phyloP scores from a whole-genome alignment of 1,284 basidiomycete species.

The Ganoderma meredithae region DNA sequence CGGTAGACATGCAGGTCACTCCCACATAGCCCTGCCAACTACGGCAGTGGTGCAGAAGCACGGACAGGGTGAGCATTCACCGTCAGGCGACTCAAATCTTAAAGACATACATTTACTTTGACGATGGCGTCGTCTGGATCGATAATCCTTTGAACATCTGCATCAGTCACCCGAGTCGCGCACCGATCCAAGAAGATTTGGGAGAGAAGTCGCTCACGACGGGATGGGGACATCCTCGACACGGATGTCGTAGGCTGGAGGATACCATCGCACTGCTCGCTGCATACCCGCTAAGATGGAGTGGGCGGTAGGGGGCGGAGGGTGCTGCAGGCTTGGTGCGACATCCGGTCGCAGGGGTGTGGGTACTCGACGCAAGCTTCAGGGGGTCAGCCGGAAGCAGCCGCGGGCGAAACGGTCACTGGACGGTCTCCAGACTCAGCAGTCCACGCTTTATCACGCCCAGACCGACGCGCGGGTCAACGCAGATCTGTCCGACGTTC shows the following conservation, averaged over 20 bases:
- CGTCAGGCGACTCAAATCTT: neutral
- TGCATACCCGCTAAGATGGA: constrained; percentile 38
- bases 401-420: neutral
- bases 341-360: neutral
- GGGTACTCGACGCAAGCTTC: neutral
- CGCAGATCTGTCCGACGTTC: neutral
- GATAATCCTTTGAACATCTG: constrained; percentile 54
- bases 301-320: neutral
- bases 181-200: neutral
- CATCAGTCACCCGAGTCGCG: neutral
- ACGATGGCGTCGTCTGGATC: constrained; percentile 80
- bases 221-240: constrained; percentile 67
- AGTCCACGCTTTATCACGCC: too few species aligned
- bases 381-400: neutral
- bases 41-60: too few species aligned
- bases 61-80: neutral
- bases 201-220: constrained; percentile 44
- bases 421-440: too few species aligned
- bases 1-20: constrained; percentile 87
- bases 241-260: constrained; percentile 72
- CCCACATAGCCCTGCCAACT: constrained; percentile 82
- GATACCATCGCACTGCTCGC: constrained; percentile 66
- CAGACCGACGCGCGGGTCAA: too few species aligned
- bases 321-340: neutral
- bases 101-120: constrained; percentile 61